Conservation (phyloP, 495 filamentous ascomycete genomes). For the Elasticomyces elasticus region DNA sequence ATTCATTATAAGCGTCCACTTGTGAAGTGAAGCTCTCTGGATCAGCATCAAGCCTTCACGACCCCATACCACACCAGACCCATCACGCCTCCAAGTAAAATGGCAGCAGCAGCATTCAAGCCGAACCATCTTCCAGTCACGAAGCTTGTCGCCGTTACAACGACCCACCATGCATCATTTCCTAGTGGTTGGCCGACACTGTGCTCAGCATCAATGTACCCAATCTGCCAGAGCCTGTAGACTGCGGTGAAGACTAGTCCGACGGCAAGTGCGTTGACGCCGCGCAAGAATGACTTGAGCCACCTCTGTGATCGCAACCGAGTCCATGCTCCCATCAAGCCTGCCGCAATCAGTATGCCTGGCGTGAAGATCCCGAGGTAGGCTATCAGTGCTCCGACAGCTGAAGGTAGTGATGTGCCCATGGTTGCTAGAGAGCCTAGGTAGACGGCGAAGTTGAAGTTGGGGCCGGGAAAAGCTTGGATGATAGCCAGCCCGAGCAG, state of each 20-base stretch:
- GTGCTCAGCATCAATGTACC: constrained; percentile 48
- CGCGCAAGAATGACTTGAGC: constrained; percentile 51
- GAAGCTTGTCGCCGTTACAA: constrained; percentile 51
- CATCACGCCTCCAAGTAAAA: constrained; percentile 54
- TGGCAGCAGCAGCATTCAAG: constrained; percentile 53
- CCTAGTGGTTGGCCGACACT: constrained; percentile 43
- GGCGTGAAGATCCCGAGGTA: constrained; percentile 64
- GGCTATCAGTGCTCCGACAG: constrained; percentile 53
- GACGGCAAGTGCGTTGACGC: constrained; percentile 67
- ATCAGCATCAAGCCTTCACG: constrained; percentile 26
- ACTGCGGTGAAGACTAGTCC: constrained; percentile 77
- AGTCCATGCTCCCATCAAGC: constrained; percentile 62
- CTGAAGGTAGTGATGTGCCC: constrained; percentile 32
- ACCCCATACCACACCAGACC: constrained; percentile 59
- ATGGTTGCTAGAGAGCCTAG: constrained; percentile 52
- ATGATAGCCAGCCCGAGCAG: constrained; percentile 73
- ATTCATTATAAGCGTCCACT: too few relatives aligned
- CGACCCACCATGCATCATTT: constrained; percentile 68
- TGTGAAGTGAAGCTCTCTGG: too few relatives aligned
- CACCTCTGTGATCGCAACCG: constrained; percentile 43
- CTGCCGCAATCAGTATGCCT: constrained; percentile 55
- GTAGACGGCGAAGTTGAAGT: constrained; percentile 83
- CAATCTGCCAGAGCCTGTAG: constrained; percentile 74
- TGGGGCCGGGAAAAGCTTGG: constrained; percentile 75
- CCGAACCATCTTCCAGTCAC: constrained; percentile 44